Evolutionary conservation across 495 filamentous ascomycete genomes (phyloP).

Genomic region (Hypoxylon lienhwacheense): DNA sequence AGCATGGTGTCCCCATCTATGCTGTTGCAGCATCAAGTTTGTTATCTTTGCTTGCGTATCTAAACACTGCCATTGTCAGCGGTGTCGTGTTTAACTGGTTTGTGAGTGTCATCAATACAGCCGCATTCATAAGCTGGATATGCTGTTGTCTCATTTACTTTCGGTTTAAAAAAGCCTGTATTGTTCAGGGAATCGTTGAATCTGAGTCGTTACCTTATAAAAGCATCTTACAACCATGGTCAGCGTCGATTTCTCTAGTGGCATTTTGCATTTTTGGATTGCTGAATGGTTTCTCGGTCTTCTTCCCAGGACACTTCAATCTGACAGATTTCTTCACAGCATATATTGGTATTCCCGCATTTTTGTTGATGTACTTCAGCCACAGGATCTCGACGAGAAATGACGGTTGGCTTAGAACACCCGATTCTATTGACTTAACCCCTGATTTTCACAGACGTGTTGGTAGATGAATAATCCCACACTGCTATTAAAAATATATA

Average conservation of each 20-base stretch:
- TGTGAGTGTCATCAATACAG: conserved; percentile 61
- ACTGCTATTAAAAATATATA: not conserved
- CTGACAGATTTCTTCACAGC: conserved; percentile 57
- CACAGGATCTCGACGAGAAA: conserved; percentile 50
- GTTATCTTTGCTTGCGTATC: conserved; percentile 57
- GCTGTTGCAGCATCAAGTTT: conserved; percentile 51
- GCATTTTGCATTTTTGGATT: conserved; percentile 56
- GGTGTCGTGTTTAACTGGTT: conserved; percentile 61
- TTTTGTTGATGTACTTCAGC: conserved; percentile 57
- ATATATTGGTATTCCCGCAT: conserved; percentile 65
- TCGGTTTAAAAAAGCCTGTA: conserved; percentile 59
- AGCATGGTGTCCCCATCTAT: conserved; percentile 53
- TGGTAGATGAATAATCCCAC: conserved; percentile 53
- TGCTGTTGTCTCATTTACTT: conserved; percentile 62
- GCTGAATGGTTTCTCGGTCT: conserved; percentile 66
- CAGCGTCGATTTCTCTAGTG: conserved; percentile 52
- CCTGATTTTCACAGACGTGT: conserved; percentile 57
- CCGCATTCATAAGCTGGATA: conserved; percentile 64
- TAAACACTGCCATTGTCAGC: conserved; percentile 49
- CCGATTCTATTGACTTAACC: conserved; percentile 59
- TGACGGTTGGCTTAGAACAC: conserved; percentile 57
- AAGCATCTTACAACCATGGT: conserved; percentile 56
- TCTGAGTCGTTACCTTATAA: conserved; percentile 56
- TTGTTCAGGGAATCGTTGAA: conserved; percentile 50
- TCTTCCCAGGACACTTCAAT: conserved; percentile 56